Percentiles rank a stretch among this genome's conserved stretches.
Conservation (phyloP, 192 early-diverging fungal species). For the Mortierella claussenii region DNA sequence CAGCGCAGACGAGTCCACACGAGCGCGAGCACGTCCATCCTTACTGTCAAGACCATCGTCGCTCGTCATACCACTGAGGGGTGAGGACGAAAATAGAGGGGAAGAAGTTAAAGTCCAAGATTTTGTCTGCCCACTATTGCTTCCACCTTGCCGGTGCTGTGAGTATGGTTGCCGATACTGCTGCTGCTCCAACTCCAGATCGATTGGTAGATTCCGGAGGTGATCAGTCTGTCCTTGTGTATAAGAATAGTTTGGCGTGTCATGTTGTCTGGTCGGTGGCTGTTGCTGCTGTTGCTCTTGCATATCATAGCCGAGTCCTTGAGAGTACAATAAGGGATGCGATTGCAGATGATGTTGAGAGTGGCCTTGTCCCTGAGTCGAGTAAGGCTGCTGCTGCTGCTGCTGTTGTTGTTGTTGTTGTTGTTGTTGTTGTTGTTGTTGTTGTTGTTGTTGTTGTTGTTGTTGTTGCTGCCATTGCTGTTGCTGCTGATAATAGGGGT, state of each 20-base stretch:
- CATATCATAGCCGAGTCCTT: background rate
- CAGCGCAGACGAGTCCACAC: conserved; percentile 6
- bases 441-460: background rate
- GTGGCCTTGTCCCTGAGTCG: too few relatives aligned
- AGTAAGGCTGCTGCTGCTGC: background rate
- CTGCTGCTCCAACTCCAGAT: background rate
- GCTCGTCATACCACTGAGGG: background rate
- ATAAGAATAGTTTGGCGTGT: background rate
- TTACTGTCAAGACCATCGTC: background rate
- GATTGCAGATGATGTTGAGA: background rate
- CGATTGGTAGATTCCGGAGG: background rate
- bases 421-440: background rate
- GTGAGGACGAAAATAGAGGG: background rate
- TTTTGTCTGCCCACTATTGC: background rate
- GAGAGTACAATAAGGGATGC: background rate
- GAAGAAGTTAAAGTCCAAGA: background rate
- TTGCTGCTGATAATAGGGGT: conserved; percentile 9
- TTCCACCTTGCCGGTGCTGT: background rate
- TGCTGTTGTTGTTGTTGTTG: background rate
- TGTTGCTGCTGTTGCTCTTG: too few relatives aligned
- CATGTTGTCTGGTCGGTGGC: background rate
- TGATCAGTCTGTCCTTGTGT: background rate
- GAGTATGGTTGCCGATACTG: too few relatives aligned
- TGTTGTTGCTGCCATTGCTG: background rate
- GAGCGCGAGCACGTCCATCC: background rate